A percentile compares a stretch with the other conserved stretches of the same genome.
phyloP scores from a whole-genome alignment of 2,329 filamentous ascomycete genomes.

The Exophiala aquamarina region DNA sequence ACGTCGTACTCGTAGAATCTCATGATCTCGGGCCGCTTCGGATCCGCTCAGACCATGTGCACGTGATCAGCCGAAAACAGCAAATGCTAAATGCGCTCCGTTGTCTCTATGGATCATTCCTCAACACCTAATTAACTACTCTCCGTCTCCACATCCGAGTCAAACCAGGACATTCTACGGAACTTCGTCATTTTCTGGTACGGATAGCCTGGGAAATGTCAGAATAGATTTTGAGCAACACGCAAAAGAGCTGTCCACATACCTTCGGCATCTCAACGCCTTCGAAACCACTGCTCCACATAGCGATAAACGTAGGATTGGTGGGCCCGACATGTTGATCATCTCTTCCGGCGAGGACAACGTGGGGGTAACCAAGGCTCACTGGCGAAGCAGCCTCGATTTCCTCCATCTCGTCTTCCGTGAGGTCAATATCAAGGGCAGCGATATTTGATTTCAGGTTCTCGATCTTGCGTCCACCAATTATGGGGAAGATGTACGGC shows the following conservation, averaged over 20 bases:
- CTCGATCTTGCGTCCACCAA: conserved; percentile 54
- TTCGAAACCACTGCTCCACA: conserved; percentile 9
- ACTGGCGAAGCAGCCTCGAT: conserved; percentile 56
- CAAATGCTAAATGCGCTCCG: too few species aligned
- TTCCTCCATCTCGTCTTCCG: conserved; percentile 52
- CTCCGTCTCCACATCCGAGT: too few species aligned
- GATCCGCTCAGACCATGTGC: too few species aligned
- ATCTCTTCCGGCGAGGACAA: conserved; percentile 30
- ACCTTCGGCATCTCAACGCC: conserved; percentile 14
- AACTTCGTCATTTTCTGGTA: neutral
- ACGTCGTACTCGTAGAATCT: too few species aligned
- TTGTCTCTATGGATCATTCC: too few species aligned
- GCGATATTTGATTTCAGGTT: conserved; percentile 57
- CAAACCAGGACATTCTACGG: too few species aligned
- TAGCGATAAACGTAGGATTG: conserved; percentile 8
- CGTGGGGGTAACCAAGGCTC: conserved; percentile 55
- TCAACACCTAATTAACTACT: too few species aligned
- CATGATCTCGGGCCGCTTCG: too few species aligned
- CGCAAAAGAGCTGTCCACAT: neutral
- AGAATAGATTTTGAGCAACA: neutral
- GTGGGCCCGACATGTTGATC: conserved; percentile 12
- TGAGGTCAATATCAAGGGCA: conserved; percentile 52
- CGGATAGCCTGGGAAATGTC: neutral
- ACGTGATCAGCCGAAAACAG: too few species aligned
- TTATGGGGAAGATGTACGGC: conserved; percentile 54